phyloP scores from a whole-genome alignment of 2,329 filamentous ascomycete species.

The Trichoderma sp. region DNA sequence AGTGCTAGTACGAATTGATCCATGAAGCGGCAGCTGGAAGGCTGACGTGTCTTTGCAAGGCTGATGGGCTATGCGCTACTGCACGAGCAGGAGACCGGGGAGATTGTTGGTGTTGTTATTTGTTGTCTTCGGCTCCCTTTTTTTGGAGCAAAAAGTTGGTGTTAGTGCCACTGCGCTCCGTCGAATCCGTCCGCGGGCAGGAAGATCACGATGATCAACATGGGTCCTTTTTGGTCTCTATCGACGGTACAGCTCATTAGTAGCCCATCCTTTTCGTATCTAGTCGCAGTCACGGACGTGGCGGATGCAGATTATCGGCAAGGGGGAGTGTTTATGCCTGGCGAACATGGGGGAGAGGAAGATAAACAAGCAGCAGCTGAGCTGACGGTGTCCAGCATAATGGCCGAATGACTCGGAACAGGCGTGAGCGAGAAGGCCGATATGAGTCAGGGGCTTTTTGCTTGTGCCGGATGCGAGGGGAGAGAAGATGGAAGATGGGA shows the following conservation, averaged over 20 bases:
- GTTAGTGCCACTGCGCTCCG: neutral
- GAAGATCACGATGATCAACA: slow-evolving; percentile 1
- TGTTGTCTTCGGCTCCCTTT: neutral
- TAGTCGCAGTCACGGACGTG: neutral
- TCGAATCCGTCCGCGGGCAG: neutral
- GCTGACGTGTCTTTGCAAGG: slow-evolving; percentile 18
- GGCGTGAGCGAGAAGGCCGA: neutral
- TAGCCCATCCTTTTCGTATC: neutral
- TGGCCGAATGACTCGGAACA: neutral
- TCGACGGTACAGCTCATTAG: neutral
- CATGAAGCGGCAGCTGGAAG: neutral
- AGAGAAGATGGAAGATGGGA: neutral
- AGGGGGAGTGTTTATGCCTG: neutral
- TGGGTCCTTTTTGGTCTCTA: neutral
- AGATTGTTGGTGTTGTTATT: neutral
- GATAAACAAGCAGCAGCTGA: neutral
- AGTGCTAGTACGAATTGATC: neutral
- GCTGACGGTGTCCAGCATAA: neutral
- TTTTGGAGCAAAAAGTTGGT: neutral
- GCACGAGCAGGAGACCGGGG: neutral
- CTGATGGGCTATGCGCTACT: slow-evolving; percentile 14
- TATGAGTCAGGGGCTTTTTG: slow-evolving; percentile 2
- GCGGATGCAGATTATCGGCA: neutral
- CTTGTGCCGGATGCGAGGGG: neutral
- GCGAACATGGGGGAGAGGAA: neutral